Conservation (phyloP, 352 stramenopile species). For the Thalassiosira mediterranea region DNA sequence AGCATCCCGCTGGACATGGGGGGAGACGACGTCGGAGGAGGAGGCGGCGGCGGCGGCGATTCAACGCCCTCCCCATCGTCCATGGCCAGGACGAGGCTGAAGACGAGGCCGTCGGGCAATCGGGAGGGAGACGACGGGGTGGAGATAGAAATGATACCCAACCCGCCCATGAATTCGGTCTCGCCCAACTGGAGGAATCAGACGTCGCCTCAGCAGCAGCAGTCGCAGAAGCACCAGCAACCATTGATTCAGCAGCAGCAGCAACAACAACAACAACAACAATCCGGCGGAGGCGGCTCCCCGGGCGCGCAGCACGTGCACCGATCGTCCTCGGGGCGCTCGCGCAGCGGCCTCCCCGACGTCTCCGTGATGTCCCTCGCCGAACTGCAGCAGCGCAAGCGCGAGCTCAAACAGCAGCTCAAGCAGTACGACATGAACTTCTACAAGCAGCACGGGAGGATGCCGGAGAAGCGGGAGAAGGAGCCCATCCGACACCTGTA, state of each 20-base stretch:
- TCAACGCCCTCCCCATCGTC: slow-evolving; percentile 15
- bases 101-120: slow-evolving; percentile 25
- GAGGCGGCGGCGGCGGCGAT: too few species aligned
- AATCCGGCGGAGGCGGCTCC: slow-evolving; percentile 15
- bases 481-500: slow-evolving; percentile 88
- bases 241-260: too few species aligned
- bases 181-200: slow-evolving; percentile 41
- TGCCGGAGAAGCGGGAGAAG: slow-evolving; percentile 87
- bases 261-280: slow-evolving; percentile 29
- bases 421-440: slow-evolving; percentile 88
- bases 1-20: slow-evolving; percentile 77
- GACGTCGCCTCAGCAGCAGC: slow-evolving; percentile 22
- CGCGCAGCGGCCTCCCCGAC: slow-evolving; percentile 38
- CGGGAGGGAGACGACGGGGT: slow-evolving; percentile 39
- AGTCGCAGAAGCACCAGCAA: too few species aligned
- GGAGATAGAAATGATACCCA: slow-evolving; percentile 50
- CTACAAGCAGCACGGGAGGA: slow-evolving; percentile 73
- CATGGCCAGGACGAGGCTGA: slow-evolving; percentile 24
- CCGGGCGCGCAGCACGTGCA: slow-evolving; percentile 21
- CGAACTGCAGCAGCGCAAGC: slow-evolving; percentile 80
- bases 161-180: slow-evolving; percentile 14
- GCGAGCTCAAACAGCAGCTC: slow-evolving; percentile 84
- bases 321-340: slow-evolving; percentile 16
- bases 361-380: slow-evolving; percentile 58
- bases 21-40: slow-evolving; percentile 14